A percentile compares a stretch with the other conserved stretches of the same genome.
Conservation (phyloP, 768 basidiomycete genomes). For the Collybiopsis confluens region DNA sequence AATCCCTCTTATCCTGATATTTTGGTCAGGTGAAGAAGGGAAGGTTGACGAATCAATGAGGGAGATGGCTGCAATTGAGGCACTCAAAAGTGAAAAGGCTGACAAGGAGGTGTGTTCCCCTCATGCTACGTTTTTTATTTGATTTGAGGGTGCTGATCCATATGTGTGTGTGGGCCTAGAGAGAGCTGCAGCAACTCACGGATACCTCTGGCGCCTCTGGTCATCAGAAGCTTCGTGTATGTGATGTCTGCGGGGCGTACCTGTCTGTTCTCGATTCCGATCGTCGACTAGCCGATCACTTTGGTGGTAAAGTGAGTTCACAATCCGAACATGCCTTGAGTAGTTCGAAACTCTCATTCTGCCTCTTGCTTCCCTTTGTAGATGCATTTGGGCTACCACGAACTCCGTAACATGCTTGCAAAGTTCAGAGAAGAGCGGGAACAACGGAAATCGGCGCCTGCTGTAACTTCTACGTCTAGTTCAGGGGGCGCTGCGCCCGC, state of each 20-base stretch:
- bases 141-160: too few species aligned
- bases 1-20: neutral
- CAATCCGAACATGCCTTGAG: neutral
- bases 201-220: conserved; percentile 98
- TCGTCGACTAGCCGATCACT: conserved; percentile 97
- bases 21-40: conserved; percentile 84
- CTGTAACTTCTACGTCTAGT: conserved; percentile 34
- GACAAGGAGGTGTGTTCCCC: conserved; percentile 79
- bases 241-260: conserved; percentile 99
- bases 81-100: conserved; percentile 89
- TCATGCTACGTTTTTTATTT: conserved; percentile 11
- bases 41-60: conserved; percentile 99
- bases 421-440: conserved; percentile 91
- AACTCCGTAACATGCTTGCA: conserved; percentile 88
- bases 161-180: too few species aligned
- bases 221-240: conserved; percentile 99
- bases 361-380: conserved; percentile 29
- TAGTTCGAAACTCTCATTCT: conserved; percentile 10
- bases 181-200: conserved; percentile 92
- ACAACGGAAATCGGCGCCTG: conserved; percentile 63
- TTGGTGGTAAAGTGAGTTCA: conserved; percentile 90
- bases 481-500: conserved; percentile 26
- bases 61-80: conserved; percentile 96
- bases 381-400: conserved; percentile 99
- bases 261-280: conserved; percentile 97